Base-by-base conservation (phyloP, 2,329 filamentous ascomycete genomes). In the Passalora sequoiae region DNA sequence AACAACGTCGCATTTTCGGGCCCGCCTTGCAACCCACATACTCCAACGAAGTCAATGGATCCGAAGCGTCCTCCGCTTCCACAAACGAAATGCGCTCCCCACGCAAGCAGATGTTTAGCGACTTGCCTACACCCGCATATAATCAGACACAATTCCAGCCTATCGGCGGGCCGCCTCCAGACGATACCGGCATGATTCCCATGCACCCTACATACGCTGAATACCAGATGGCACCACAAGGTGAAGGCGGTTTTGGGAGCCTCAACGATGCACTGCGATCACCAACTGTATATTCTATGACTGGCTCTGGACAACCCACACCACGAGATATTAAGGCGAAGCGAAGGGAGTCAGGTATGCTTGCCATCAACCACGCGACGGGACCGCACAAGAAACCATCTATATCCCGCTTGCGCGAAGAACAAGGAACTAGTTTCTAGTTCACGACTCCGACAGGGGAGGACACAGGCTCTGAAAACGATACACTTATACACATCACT, bases 1-100 rank as follows among this genome's bases (percentile, higher is more conserved):
- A 97, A 59, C 96, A 88, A 61, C 77, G 85, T 50, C 78, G 76
- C 30, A 91, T 98, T 36, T 98, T 97, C 61, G 84, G 84, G 15
- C 74, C 82, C 33, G 72, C 79, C 13, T 76, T 84, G 0, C 80
- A 83, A 54, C 74, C 55, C 66, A 72, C 57, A 32, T 65, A 66
- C 13, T 61, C 66, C 35, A 63, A 54, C 64, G 44, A 47, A 9
- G 40, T 44, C 45, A 21, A 44, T 22, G 35, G 39, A 15, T 12
- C 15, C 19, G 24, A 46, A 24, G 35, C 32, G 17, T 38, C 46
- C 9, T 27, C 36, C 24, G 65, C 40, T 2, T 39, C 47, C 10
- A 77, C 80, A 42, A 20, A 12, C n/a, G 77, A 80, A 49, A 74
- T 82, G 37, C 76, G 79, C 31, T 82, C 78, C 31, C 80, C 81